Evolutionary conservation across 169 alveolate species (phyloP).

Genomic region (Neospora caninum): DNA sequence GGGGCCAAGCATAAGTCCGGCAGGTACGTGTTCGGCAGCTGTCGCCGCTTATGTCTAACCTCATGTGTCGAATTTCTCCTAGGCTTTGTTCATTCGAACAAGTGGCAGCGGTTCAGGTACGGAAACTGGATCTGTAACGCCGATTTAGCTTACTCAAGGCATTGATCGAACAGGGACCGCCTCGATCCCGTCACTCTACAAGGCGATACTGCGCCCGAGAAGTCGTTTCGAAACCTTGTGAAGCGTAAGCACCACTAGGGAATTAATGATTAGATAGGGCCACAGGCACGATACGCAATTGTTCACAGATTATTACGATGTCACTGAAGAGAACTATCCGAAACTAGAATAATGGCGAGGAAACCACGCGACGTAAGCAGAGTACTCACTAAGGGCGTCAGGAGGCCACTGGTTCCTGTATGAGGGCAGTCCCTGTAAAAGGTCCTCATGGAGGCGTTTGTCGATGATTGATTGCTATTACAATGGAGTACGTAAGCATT

Average conservation of each 20-base stretch:
- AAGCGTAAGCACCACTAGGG: not conserved
- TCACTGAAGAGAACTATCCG: slow-evolving; percentile 25
- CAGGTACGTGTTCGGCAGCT: not conserved
- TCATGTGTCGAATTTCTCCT: not conserved
- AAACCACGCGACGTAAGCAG: not conserved
- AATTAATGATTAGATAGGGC: not conserved
- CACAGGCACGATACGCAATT: not conserved
- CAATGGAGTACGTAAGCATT: too few species aligned
- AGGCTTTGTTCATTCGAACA: slow-evolving; percentile 12
- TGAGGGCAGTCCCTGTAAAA: too few species aligned
- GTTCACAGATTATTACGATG: slow-evolving; percentile 23
- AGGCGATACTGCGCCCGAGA: slow-evolving; percentile 22
- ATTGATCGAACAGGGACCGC: not conserved
- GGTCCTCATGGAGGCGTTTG: too few species aligned
- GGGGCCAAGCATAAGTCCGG: not conserved
- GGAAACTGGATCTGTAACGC: not conserved
- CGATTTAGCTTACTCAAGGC: not conserved
- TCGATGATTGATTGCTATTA: too few species aligned
- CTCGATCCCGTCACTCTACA: slow-evolving; percentile 5
- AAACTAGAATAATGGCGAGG: not conserved
- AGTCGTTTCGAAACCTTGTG: slow-evolving; percentile 1
- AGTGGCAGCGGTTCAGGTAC: not conserved
- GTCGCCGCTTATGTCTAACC: not conserved
- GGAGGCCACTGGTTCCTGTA: too few species aligned
- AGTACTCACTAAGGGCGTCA: too few species aligned